These are phyloP conservation scores for Elsinoe necatrix DNA, from an alignment of 2,329 filamentous ascomycete species.

Conservation along the genomic window DNA sequence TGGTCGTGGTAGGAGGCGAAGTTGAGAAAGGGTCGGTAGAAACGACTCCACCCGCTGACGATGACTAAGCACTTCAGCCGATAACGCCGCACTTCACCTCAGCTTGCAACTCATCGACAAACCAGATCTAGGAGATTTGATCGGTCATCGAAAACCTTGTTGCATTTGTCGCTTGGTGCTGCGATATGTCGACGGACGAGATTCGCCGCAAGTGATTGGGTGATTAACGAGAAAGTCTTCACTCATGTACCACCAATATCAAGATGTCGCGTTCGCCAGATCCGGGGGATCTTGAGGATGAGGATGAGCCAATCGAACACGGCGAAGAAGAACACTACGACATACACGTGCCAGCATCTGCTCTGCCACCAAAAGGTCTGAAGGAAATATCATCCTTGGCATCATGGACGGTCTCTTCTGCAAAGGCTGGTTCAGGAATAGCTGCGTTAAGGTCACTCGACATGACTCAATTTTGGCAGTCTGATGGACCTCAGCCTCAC, in stretches of 20 bases:
- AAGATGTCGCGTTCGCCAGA: constrained; percentile 5
- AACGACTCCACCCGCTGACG: background rate
- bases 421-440: constrained; percentile 72
- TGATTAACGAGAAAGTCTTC: background rate
- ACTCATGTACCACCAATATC: background rate
- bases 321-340: constrained; percentile 4
- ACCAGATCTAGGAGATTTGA: no score
- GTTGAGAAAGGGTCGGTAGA: constrained; percentile 8
- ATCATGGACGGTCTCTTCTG: constrained; percentile 72
- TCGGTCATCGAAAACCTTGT: no score
- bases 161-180: no score
- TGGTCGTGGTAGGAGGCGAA: constrained; percentile 7
- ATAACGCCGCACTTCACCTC: background rate
- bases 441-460: constrained; percentile 68
- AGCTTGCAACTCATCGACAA: background rate
- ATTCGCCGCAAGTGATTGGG: background rate
- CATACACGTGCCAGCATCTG: background rate
- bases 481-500: constrained; percentile 76
- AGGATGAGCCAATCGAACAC: constrained; percentile 5
- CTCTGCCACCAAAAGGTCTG: constrained; percentile 41
- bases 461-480: constrained; percentile 71
- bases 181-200: no score
- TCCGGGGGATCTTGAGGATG: constrained; percentile 11
- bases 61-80: background rate
- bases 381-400: constrained; percentile 81